A percentile compares a stretch with the other conserved stretches of the same genome.
These are phyloP conservation scores for Arachis stenosperma DNA, from an alignment of 306 rosid genomes.

Conservation along the genomic window DNA sequence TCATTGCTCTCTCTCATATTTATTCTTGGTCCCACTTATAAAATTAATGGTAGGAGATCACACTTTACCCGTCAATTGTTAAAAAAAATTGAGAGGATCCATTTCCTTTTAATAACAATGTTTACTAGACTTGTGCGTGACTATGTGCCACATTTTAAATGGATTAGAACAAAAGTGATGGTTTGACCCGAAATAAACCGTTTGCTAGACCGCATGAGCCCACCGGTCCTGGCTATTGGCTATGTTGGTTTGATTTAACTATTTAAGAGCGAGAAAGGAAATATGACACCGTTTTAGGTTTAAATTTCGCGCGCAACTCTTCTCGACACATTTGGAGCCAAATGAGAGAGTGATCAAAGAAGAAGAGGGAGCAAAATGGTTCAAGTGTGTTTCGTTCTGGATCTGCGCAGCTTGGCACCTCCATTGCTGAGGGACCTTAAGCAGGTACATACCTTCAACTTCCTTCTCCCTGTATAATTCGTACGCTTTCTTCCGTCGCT, in stretches of 20 bases:
- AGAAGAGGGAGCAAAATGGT: constrained; percentile 54
- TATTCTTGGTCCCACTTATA: no score
- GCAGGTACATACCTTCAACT: constrained; percentile 49
- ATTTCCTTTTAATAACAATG: no score
- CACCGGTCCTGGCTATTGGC: background rate
- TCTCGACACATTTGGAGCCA: constrained; percentile 47
- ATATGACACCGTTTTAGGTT: background rate
- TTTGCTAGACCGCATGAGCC: background rate
- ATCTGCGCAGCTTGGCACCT: constrained; percentile 67
- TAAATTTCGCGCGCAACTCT: constrained; percentile 25
- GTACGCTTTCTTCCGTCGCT: background rate
- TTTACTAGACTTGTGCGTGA: no score
- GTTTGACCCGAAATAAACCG: background rate
- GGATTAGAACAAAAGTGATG: no score
- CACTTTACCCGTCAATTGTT: no score
- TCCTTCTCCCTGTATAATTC: constrained; percentile 5
- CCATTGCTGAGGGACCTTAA: constrained; percentile 57
- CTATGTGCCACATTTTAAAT: no score
- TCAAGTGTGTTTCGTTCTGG: constrained; percentile 69
- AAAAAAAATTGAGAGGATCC: no score
- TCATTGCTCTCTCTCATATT: no score
- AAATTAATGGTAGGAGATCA: no score
- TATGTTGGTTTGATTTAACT: background rate
- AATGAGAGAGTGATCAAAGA: background rate
- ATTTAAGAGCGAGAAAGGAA: background rate